Evolutionary conservation across 257 asterid genomes (phyloP).

Genomic region (Solanum sejunctum): DNA sequence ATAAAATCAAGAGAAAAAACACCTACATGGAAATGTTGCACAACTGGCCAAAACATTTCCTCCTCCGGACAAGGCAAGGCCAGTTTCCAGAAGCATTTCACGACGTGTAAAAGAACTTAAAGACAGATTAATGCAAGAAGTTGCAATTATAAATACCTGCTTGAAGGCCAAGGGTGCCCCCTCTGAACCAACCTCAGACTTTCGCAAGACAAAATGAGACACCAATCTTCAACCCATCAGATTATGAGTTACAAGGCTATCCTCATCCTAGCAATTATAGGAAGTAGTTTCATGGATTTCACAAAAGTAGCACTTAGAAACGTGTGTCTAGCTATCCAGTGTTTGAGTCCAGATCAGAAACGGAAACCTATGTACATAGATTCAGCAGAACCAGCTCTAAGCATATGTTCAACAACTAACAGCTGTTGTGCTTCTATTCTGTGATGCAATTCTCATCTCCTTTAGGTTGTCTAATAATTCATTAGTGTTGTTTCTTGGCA

Average conservation of each 20-base stretch:
- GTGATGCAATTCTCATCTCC: background rate
- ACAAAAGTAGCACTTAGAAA: background rate
- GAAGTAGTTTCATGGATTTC: background rate
- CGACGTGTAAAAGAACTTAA: constrained; percentile 32
- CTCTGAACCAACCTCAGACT: background rate
- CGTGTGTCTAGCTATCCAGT: constrained; percentile 15
- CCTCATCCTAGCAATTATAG: constrained; percentile 26
- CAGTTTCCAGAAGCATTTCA: background rate
- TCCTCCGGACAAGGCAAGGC: background rate
- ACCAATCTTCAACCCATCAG: constrained; percentile 45
- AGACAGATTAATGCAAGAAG: constrained; percentile 35
- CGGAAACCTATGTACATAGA: background rate
- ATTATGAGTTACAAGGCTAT: constrained; percentile 35
- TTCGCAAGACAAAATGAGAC: constrained; percentile 10
- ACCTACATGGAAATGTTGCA: constrained; percentile 1
- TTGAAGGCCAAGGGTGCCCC: constrained; percentile 28
- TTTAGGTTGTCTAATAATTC: background rate
- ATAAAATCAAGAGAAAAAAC: background rate
- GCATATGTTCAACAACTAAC: background rate
- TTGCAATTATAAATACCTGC: constrained; percentile 43
- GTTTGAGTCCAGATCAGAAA: constrained; percentile 26
- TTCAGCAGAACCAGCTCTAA: background rate
- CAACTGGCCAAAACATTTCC: constrained; percentile 7
- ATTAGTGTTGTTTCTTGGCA: background rate
- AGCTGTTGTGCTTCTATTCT: background rate